Conservation (phyloP, 129 eudicot genomes). For the Ambrosia artemisiifolia region DNA sequence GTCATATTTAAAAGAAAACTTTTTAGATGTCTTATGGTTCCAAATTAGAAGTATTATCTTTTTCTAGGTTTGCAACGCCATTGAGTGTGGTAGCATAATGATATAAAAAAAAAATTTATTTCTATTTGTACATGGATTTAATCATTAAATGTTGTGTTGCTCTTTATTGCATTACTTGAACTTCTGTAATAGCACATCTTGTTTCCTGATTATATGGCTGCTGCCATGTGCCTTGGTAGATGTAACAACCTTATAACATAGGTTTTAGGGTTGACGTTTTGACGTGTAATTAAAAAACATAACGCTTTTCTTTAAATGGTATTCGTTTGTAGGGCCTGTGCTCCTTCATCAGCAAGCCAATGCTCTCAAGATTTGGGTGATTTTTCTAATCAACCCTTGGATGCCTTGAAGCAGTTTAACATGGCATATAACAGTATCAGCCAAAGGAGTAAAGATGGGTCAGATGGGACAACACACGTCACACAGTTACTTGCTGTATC, state of each 20-base stretch:
- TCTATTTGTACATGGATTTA: too few relatives aligned
- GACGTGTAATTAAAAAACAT: too few relatives aligned
- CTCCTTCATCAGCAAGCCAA: constrained; percentile 33
- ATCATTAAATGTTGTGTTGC: neutral
- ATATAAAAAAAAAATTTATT: neutral
- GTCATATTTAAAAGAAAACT: too few relatives aligned
- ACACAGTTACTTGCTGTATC: constrained; percentile 66
- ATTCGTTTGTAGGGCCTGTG: constrained; percentile 34
- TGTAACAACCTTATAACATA: neutral
- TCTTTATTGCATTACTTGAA: neutral
- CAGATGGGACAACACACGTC: constrained; percentile 62
- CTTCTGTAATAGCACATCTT: constrained; percentile 13
- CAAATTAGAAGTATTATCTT: neutral
- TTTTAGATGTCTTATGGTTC: constrained; percentile 2
- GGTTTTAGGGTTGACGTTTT: neutral
- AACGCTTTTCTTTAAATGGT: neutral
- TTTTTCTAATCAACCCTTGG: constrained; percentile 34
- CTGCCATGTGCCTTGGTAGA: neutral
- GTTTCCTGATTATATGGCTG: neutral
- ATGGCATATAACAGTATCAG: constrained; percentile 63
- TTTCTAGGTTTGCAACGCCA: constrained; percentile 16
- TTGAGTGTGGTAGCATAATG: neutral
- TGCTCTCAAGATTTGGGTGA: constrained; percentile 29
- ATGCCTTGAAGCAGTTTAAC: constrained; percentile 57
- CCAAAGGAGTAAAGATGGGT: constrained; percentile 48